phyloP scores from a whole-genome alignment of 495 filamentous ascomycete species.

The Penicillium taxi region DNA sequence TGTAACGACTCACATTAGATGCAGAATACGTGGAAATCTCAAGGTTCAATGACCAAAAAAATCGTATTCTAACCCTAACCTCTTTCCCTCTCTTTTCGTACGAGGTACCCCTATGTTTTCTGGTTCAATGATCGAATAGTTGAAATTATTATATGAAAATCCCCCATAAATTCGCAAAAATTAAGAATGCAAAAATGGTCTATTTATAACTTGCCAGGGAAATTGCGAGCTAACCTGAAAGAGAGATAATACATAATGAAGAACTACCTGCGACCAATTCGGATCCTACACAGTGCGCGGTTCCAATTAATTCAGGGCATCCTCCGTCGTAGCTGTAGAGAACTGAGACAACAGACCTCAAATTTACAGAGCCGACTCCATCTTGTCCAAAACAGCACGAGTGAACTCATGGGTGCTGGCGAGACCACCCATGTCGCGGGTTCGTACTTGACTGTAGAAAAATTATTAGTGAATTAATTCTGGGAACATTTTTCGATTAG shows the following conservation, averaged over 20 bases:
- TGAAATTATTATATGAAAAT: no score
- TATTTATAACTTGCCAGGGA: slow-evolving; percentile 23
- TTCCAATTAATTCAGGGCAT: slow-evolving; percentile 5
- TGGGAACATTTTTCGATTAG: slow-evolving; percentile 6
- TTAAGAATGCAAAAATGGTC: slow-evolving; percentile 17
- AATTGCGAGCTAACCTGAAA: slow-evolving; percentile 22
- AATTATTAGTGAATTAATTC: slow-evolving; percentile 24
- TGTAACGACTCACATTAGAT: no score
- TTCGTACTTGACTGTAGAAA: slow-evolving; percentile 63
- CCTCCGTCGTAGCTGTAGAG: slow-evolving; percentile 19
- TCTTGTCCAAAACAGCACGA: slow-evolving; percentile 80
- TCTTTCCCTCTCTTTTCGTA: no score
- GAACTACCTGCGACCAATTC: slow-evolving; percentile 12
- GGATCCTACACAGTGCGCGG: slow-evolving; percentile 9
- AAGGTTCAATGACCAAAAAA: no score
- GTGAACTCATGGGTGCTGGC: slow-evolving; percentile 92
- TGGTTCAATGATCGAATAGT: no score
- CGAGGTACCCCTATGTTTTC: no score
- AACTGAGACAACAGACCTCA: slow-evolving; percentile 7
- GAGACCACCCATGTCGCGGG: slow-evolving; percentile 89
- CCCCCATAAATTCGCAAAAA: no score
- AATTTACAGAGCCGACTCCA: slow-evolving; percentile 59
- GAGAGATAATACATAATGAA: slow-evolving; percentile 30
- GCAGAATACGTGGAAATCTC: no score
- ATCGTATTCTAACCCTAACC: no score